Percentiles rank a stretch among this genome's conserved stretches.
Evolutionary conservation across 345 rosid species (phyloP).

Genomic region (Camelina laxa): DNA sequence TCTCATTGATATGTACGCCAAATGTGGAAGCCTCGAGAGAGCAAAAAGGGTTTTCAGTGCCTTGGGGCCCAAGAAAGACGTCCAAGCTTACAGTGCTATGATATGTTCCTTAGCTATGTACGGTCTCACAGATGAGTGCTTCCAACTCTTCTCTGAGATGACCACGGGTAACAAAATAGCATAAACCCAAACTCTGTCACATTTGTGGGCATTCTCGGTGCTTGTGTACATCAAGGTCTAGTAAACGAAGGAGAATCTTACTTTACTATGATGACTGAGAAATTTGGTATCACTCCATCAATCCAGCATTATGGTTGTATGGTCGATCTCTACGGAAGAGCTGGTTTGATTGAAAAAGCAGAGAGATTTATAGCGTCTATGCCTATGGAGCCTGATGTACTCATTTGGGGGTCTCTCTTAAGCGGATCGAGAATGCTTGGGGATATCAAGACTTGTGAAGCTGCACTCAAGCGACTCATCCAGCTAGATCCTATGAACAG

Average conservation of each 20-base stretch:
- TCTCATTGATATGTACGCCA: slow-evolving; percentile 67
- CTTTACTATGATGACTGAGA: slow-evolving; percentile 50
- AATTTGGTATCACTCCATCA: slow-evolving; percentile 45
- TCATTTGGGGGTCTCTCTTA: slow-evolving; percentile 59
- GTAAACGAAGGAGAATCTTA: slow-evolving; percentile 48
- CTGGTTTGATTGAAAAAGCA: slow-evolving; percentile 52
- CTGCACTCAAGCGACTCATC: slow-evolving; percentile 45
- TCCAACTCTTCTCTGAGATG: slow-evolving; percentile 62
- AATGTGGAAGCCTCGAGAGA: slow-evolving; percentile 58
- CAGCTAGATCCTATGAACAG: slow-evolving; percentile 51
- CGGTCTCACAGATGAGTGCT: slow-evolving; percentile 56
- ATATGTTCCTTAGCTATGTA: slow-evolving; percentile 50
- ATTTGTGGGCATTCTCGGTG: slow-evolving; percentile 60
- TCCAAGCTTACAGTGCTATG: slow-evolving; percentile 62
- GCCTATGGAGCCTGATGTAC: slow-evolving; percentile 57
- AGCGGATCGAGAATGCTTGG: slow-evolving; percentile 56
- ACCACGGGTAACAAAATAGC: slow-evolving; percentile 46
- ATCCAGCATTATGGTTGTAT: slow-evolving; percentile 57
- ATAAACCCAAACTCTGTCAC: slow-evolving; percentile 63
- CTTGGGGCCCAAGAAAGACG: slow-evolving; percentile 48
- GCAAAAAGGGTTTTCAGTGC: slow-evolving; percentile 50
- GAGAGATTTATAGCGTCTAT: slow-evolving; percentile 47
- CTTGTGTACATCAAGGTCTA: slow-evolving; percentile 60
- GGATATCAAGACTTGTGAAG: slow-evolving; percentile 50
- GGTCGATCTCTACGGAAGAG: slow-evolving; percentile 62